Percentiles rank a stretch among this genome's conserved stretches.
Conservation (phyloP, 2,329 filamentous ascomycete species). For the Aspergillus jensenii region DNA sequence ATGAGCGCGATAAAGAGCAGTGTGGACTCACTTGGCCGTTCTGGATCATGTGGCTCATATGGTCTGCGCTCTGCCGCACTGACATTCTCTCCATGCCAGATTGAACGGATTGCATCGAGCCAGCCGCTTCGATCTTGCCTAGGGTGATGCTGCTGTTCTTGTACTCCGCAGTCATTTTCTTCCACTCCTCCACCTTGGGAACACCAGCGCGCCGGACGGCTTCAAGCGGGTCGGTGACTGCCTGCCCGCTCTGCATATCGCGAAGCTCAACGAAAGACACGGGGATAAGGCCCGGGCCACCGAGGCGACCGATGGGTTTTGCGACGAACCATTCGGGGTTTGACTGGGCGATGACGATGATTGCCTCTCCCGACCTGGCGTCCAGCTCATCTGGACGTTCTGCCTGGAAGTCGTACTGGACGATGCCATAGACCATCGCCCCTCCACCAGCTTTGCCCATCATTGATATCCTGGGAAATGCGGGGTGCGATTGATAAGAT, state of each 20-base stretch:
- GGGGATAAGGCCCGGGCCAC: conserved; percentile 90
- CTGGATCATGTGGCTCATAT: conserved; percentile 52
- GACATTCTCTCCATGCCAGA: conserved; percentile 78
- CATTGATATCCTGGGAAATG: conserved; percentile 43
- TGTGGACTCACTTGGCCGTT: conserved; percentile 51
- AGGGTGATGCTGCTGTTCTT: conserved; percentile 98
- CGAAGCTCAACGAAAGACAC: conserved; percentile 96
- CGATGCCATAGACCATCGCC: conserved; percentile 93
- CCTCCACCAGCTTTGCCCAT: conserved; percentile 57
- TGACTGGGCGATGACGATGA: conserved; percentile 97
- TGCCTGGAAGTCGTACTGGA: conserved; percentile 95
- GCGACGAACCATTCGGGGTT: conserved; percentile 99
- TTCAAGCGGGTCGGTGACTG: conserved; percentile 77
- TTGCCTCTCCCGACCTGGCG: conserved; percentile 90
- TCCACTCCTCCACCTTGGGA: conserved; percentile 96
- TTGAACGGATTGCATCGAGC: conserved; percentile 58
- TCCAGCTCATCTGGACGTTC: conserved; percentile 95
- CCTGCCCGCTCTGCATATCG: conserved; percentile 84
- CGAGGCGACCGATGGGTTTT: conserved; percentile 96
- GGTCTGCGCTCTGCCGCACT: conserved; percentile 54
- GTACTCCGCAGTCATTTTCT: conserved; percentile 98
- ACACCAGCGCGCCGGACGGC: conserved; percentile 87
- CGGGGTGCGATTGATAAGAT: conserved; percentile 22
- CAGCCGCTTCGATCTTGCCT: conserved; percentile 71
- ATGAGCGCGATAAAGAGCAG: neutral